Conservation (phyloP, 345 rosid species). For the Lumnitzera littorea region DNA sequence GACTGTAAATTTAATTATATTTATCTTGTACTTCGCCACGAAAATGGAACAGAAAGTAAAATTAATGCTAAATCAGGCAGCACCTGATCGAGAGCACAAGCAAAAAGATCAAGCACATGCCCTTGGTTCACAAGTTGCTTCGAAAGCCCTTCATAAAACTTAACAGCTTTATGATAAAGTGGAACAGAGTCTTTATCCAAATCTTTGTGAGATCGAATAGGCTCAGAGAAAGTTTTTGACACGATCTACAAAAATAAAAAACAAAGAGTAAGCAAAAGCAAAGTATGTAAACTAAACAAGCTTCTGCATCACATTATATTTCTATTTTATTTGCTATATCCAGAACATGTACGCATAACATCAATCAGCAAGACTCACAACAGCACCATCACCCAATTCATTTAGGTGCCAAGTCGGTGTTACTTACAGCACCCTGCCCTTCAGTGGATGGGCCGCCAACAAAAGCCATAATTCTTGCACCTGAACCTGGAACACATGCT, state of each 20-base stretch:
- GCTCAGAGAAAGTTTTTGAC: constrained; percentile 70
- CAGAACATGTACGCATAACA: not conserved
- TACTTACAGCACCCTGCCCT: constrained; percentile 79
- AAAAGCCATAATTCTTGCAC: constrained; percentile 93
- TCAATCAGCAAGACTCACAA: not conserved
- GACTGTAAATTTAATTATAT: too few relatives aligned
- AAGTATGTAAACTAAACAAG: not conserved
- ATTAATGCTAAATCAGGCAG: not conserved
- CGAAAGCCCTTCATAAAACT: constrained; percentile 66
- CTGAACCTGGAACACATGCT: constrained; percentile 92
- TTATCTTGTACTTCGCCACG: too few relatives aligned
- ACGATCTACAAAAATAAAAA: constrained; percentile 52
- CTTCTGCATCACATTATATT: not conserved
- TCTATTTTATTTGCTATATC: not conserved
- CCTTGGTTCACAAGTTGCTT: constrained; percentile 98
- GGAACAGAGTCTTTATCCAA: constrained; percentile 85
- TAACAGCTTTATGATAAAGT: constrained; percentile 66
- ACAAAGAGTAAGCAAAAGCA: not conserved
- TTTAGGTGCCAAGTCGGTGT: constrained; percentile 4
- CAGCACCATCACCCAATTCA: not conserved
- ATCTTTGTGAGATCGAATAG: constrained; percentile 96
- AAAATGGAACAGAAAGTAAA: not conserved
- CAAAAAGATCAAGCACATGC: constrained; percentile 91
- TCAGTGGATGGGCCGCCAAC: constrained; percentile 91
- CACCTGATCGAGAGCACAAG: constrained; percentile 95